These are phyloP conservation scores for Fusarium verrucosum DNA, from an alignment of 2,329 filamentous ascomycete genomes.

Conservation along the genomic window DNA sequence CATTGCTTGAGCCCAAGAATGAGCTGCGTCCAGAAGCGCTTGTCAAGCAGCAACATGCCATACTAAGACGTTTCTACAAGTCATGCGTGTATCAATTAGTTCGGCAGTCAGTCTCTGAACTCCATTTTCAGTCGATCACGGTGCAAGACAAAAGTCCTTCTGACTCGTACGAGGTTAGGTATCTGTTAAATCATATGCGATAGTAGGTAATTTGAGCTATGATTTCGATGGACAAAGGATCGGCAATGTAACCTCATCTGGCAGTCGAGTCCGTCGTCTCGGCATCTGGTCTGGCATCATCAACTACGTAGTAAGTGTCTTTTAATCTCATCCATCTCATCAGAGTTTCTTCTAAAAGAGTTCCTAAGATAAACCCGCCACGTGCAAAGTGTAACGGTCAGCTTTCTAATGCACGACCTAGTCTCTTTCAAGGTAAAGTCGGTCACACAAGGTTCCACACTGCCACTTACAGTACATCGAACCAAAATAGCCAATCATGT, in stretches of 20 bases:
- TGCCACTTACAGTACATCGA: not conserved
- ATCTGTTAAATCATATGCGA: not conserved
- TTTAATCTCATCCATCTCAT: conserved; percentile 4
- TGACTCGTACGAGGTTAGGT: not conserved
- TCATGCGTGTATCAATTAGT: conserved; percentile 8
- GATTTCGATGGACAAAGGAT: not conserved
- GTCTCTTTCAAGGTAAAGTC: not conserved
- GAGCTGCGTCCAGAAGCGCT: conserved; percentile 14
- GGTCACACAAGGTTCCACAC: not conserved
- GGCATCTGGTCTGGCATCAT: not conserved
- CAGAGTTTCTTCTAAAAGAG: conserved; percentile 5
- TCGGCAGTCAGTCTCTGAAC: conserved; percentile 1
- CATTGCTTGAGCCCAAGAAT: not conserved
- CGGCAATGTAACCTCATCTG: conserved; percentile 24
- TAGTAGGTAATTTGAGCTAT: not conserved
- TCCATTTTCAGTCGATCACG: not conserved
- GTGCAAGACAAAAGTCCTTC: not conserved
- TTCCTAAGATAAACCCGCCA: conserved; percentile 10
- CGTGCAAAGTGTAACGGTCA: conserved; percentile 14
- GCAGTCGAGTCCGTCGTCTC: conserved; percentile 4
- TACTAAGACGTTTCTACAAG: conserved; percentile 9
- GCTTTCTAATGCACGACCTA: not conserved
- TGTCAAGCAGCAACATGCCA: conserved; percentile 19
- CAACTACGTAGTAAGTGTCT: not conserved
- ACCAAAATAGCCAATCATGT: not conserved